Evolutionary conservation across 495 filamentous ascomycete species (phyloP).

Genomic region (Parachaetomium inaequale): DNA sequence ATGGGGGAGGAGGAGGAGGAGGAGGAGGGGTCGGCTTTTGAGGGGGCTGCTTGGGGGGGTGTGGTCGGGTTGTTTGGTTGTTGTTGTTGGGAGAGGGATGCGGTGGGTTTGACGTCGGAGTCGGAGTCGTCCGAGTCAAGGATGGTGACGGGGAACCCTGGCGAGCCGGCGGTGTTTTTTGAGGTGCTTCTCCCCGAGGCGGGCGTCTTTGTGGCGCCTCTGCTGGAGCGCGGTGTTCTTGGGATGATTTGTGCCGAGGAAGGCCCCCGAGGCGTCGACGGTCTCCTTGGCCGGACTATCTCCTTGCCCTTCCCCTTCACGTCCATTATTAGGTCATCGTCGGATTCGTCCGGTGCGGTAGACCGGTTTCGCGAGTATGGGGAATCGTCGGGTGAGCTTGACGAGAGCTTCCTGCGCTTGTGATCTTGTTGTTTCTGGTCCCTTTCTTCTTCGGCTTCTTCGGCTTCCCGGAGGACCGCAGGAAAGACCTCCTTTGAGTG

Average conservation of each 20-base stretch:
- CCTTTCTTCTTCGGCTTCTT: not conserved
- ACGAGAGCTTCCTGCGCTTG: conserved; percentile 16
- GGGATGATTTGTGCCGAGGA: not conserved
- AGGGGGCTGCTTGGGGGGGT: not conserved
- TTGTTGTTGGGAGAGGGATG: not conserved
- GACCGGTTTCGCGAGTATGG: not conserved
- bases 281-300: conserved; percentile 14
- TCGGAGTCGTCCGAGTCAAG: conserved; percentile 1
- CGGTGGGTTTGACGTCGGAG: not conserved
- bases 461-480: conserved; percentile 51
- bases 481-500: conserved; percentile 61
- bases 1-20: not conserved
- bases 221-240: not conserved
- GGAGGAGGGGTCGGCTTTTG: not conserved
- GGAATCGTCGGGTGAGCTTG: not conserved
- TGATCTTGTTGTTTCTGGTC: conserved; percentile 14
- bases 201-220: not conserved
- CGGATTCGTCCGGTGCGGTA: conserved; percentile 7
- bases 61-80: not conserved
- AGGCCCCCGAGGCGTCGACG: conserved; percentile 6
- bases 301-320: conserved; percentile 36
- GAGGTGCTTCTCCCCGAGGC: not conserved
- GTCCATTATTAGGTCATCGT: conserved; percentile 30
- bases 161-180: not conserved
- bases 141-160: not conserved